Evolutionary conservation across 2,329 filamentous ascomycete genomes (phyloP).

Genomic region (Diaporthe sp.): DNA sequence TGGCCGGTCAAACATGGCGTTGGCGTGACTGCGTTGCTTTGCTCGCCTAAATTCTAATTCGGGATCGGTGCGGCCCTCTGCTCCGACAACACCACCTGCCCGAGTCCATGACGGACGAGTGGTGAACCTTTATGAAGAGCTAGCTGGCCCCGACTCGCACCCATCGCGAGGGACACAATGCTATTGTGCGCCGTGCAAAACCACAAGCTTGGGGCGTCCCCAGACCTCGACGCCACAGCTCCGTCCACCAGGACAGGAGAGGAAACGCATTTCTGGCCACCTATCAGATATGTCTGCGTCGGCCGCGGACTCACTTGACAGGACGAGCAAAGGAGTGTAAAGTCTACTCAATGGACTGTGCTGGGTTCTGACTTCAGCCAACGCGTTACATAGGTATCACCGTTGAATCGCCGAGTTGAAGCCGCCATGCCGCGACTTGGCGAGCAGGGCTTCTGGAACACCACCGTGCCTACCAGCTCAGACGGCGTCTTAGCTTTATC

Average conservation of each 20-base stretch:
- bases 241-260: neutral
- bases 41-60: slow-evolving; percentile 37
- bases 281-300: slow-evolving; percentile 1
- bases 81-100: neutral
- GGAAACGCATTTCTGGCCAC: neutral
- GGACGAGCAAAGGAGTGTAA: slow-evolving; percentile 1
- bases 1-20: slow-evolving; percentile 31
- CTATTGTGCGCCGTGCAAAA: neutral
- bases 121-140: slow-evolving; percentile 6
- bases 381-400: slow-evolving; percentile 18
- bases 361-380: slow-evolving; percentile 22
- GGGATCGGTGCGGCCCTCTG: slow-evolving; percentile 28
- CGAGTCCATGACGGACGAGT: neutral
- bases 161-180: neutral
- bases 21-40: slow-evolving; percentile 40
- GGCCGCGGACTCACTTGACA: slow-evolving; percentile 11
- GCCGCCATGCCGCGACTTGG: slow-evolving; percentile 31
- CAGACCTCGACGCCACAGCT: neutral
- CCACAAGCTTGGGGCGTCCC: neutral
- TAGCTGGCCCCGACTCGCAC: neutral
- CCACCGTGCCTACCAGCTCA: slow-evolving; percentile 8
- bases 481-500: neutral
- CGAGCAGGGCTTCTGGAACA: slow-evolving; percentile 34
- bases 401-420: slow-evolving; percentile 28
- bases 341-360: slow-evolving; percentile 27